Conservation (phyloP, 2,329 filamentous ascomycete genomes). For the Aureobasidium sp. region DNA sequence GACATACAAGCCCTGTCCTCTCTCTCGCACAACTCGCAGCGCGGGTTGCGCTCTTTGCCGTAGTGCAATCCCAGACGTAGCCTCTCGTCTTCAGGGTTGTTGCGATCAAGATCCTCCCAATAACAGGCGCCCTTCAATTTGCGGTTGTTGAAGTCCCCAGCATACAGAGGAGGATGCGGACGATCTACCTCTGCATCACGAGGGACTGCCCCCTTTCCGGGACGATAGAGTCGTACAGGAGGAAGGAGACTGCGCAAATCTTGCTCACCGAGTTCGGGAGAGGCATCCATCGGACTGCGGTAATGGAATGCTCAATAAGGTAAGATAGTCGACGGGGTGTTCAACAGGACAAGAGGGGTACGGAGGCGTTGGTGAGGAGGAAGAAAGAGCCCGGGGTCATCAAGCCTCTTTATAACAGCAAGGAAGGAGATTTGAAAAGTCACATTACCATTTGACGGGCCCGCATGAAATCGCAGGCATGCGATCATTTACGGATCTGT, state of each 20-base stretch:
- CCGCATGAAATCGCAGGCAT: not conserved
- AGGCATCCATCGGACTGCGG: not conserved
- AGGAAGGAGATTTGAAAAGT: not conserved
- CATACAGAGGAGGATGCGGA: not conserved
- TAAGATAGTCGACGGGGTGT: not conserved
- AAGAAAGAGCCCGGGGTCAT: not conserved
- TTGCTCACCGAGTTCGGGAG: not conserved
- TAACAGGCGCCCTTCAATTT: not conserved
- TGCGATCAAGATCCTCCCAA: not conserved
- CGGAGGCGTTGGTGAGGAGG: not conserved
- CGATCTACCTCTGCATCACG: not conserved
- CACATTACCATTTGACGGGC: not conserved
- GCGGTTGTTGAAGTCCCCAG: not conserved
- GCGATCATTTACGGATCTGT: not conserved
- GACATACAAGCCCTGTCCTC: not conserved
- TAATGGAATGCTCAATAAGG: not conserved
- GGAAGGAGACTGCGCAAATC: not conserved
- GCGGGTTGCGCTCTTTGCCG: not conserved
- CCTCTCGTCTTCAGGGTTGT: not conserved
- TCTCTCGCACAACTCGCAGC: not conserved
- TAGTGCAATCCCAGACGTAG: not conserved
- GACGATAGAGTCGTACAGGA: not conserved
- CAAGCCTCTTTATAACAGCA: not conserved
- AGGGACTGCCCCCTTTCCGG: not conserved
- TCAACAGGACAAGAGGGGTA: not conserved